Base-by-base conservation (phyloP, 495 filamentous ascomycete genomes). In the Aspergillus sparsus region DNA sequence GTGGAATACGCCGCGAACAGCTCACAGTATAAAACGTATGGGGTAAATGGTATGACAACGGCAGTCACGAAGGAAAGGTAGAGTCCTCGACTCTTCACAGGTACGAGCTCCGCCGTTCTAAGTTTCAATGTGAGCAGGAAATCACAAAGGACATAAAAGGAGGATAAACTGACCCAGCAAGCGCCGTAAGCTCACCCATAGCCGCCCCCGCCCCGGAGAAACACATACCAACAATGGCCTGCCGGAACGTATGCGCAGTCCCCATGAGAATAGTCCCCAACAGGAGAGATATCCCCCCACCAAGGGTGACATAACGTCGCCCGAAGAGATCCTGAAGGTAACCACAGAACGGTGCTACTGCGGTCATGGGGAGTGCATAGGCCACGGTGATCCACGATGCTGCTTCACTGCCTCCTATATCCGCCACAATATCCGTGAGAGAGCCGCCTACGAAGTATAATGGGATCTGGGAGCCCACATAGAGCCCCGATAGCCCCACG, bases 301-400 rank as follows among this genome's bases (percentile, higher is more conserved):
- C 11, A 18, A 46, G 12, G 12, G 42, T 46, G 6, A 46, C 42
- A 8, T 46, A 46, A 8, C 42, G 42, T 7, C 42, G 11, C 7
- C 42, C 42, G 18, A 46, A 46, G 12, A 46, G 12, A 46, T 46
- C 42, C 42, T 46, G 42, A 13, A 46, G 15, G 18, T 46, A 46
- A 0, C 42, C 42, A 46, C 42, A 46, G 42, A 46, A 46, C 15
- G 42, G 42, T 7, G 42, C n/a, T 6, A 46, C 18, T 5, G 42
- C 42, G 12, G 42, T 46, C 42, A 46, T 46, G 12, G 42, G 42
- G 0, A 46, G 42, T 7, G 42, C 42, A 16, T 46, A 46, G 13
- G 42, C 42, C 12, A 46, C 42, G 7, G 42, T 46, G 15, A 46
- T 46, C 42, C 42, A 46, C 42, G 42, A 46, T 16, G 42, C n/a